Conservation (phyloP, 805 yeast genomes). For the Dipodascopsis uninucleata region DNA sequence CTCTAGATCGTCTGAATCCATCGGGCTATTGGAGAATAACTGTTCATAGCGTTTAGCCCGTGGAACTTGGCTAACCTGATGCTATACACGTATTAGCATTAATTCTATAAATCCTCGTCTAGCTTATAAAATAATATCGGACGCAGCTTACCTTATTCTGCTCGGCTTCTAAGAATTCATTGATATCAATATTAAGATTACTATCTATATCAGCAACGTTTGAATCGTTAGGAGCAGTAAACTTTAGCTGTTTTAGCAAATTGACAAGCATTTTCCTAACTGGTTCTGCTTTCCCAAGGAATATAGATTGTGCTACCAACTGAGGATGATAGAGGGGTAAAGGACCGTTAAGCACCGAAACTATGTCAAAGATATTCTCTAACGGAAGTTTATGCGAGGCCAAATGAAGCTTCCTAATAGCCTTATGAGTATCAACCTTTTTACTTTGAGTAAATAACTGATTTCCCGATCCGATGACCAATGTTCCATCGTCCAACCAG, state of each 20-base stretch:
- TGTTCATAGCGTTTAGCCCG: conserved; percentile 18
- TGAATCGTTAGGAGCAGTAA: conserved; percentile 46
- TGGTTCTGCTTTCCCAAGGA: conserved; percentile 53
- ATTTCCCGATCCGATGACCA: conserved; percentile 85
- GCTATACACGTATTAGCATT: conserved; percentile 2
- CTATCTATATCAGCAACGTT: conserved; percentile 35
- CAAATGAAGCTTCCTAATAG: conserved; percentile 50
- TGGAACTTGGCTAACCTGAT: too few species aligned
- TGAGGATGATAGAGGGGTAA: conserved; percentile 90
- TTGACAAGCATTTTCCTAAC: conserved; percentile 56
- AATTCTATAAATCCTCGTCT: not conserved
- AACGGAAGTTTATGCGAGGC: conserved; percentile 46
- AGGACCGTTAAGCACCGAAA: conserved; percentile 80
- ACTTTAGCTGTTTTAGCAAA: conserved; percentile 52
- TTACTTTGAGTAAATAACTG: conserved; percentile 82
- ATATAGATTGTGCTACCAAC: conserved; percentile 68
- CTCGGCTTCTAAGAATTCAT: conserved; percentile 33
- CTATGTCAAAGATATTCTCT: conserved; percentile 56
- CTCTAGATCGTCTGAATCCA: conserved; percentile 12
- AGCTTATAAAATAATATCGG: not conserved
- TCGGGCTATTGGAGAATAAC: conserved; percentile 7
- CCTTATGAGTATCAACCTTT: conserved; percentile 52
- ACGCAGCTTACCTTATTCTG: conserved; percentile 4
- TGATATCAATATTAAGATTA: conserved; percentile 33
- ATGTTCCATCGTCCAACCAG: conserved; percentile 76